Base-by-base conservation (phyloP, 176 grass and related monocot genomes). In the Zea luxurians region DNA sequence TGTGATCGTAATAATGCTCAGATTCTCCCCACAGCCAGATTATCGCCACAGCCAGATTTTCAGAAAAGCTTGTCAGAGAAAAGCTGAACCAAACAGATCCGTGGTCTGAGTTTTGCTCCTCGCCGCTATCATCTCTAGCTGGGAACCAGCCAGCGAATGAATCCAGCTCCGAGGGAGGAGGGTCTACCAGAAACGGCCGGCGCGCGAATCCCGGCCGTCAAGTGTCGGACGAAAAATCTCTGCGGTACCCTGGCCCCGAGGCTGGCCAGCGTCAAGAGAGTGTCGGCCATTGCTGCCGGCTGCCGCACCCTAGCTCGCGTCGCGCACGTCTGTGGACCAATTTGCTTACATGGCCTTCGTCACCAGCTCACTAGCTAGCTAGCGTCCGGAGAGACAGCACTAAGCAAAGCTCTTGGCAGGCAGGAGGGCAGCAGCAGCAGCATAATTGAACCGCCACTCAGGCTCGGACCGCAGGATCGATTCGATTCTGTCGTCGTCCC, bases 381-480 rank as follows among this genome's bases (percentile, higher is more conserved):
- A 58, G 54, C 17, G 54, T 8, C 2, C n/a, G n/a, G 54, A 27
- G 58, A 27, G 58, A 61, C 3, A 21, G 59, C 59, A 61, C 59
- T 61, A 61, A 61, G 59, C 59, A 61, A 17, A 17, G 38, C 59
- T 10, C 59, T 10, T 54, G 69, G 57, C 75, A 49, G 60, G 75
- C 75, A 77, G 36, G 38, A 58, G 64, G 10, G 50, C 16, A 27
- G 27, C 66, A 72, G 35, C 50, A 27, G 75, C 47, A 88, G 71
- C 77, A 84, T 84, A 48, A 88, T 88, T 81, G 71, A 88, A 60
- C 35, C 7, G 41, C 71, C 86, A 84, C 86, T 71, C 55, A 49
- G 76, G 8, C 43, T 41, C 62, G 81, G 71, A 88, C 68, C 37
- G 49, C 58, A 55, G 17, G n/a, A 54, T 50, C 47, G 37, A 74